Evolutionary conservation across 140 eudicot species (phyloP).

Genomic region (Senecio squalidus): DNA sequence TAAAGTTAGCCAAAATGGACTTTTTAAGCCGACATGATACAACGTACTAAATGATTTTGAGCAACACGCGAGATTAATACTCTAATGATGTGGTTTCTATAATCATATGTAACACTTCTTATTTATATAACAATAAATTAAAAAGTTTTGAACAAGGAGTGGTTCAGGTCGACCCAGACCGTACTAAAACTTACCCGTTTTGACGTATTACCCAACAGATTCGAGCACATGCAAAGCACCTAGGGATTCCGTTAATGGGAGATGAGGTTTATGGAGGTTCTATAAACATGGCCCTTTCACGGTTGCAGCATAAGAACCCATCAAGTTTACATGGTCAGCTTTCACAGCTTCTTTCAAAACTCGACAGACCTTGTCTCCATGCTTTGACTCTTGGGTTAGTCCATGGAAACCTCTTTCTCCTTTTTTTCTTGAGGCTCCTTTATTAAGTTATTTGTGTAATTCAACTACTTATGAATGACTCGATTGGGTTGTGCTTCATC

Average conservation of each 20-base stretch:
- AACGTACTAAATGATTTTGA: too few species aligned
- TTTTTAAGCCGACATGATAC: too few species aligned
- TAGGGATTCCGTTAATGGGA: slow-evolving; percentile 81
- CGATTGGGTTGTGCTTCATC: too few species aligned
- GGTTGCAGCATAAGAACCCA: slow-evolving; percentile 56
- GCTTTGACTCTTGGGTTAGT: slow-evolving; percentile 86
- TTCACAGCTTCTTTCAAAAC: slow-evolving; percentile 40
- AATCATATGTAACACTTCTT: too few species aligned
- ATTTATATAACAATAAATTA: too few species aligned
- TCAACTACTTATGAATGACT: too few species aligned
- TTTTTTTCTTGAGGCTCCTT: not conserved
- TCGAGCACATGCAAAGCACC: slow-evolving; percentile 90
- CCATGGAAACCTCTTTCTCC: slow-evolving; percentile 2
- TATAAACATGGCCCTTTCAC: slow-evolving; percentile 63
- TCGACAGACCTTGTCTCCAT: slow-evolving; percentile 89
- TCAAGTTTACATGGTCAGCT: slow-evolving; percentile 47
- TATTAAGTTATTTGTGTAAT: not conserved
- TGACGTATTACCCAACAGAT: slow-evolving; percentile 41
- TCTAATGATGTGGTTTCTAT: too few species aligned
- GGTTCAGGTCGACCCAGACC: too few species aligned
- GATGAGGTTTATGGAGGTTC: slow-evolving; percentile 97
- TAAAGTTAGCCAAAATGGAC: too few species aligned
- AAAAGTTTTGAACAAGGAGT: too few species aligned
- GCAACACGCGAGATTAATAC: too few species aligned
- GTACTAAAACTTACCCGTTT: not conserved